Percentiles rank a stretch among this genome's conserved stretches.
These are phyloP conservation scores for Globisporangium iwayamae DNA, from an alignment of 352 stramenopile genomes.

Conservation along the genomic window DNA sequence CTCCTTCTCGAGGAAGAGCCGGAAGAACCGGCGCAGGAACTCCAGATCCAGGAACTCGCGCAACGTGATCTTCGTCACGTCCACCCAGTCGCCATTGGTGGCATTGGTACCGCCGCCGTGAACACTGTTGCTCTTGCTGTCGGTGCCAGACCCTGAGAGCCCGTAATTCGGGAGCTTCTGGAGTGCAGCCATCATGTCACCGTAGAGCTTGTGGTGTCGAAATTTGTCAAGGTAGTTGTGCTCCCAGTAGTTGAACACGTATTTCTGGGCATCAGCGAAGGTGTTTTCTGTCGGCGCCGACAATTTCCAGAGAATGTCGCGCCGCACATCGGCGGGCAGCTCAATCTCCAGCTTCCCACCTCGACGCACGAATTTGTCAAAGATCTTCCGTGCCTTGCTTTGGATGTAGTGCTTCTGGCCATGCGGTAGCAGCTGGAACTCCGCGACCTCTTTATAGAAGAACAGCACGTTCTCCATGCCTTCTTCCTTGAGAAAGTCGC, in stretches of 20 bases:
- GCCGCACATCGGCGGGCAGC: slow-evolving; percentile 52
- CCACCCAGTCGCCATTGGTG: slow-evolving; percentile 27
- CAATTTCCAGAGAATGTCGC: slow-evolving; percentile 64
- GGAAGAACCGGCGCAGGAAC: slow-evolving; percentile 53
- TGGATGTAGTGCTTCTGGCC: slow-evolving; percentile 73
- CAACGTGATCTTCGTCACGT: slow-evolving; percentile 46
- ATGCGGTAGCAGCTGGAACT: slow-evolving; percentile 67
- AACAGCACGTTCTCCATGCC: slow-evolving; percentile 49
- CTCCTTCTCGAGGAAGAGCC: slow-evolving; percentile 68
- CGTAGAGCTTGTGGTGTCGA: slow-evolving; percentile 27
- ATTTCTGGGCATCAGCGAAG: slow-evolving; percentile 54
- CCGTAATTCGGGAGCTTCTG: slow-evolving; percentile 19
- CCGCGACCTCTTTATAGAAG: slow-evolving; percentile 72
- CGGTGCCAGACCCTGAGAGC: background rate
- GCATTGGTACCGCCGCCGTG: slow-evolving; percentile 7
- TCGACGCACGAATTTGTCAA: slow-evolving; percentile 65
- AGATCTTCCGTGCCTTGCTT: slow-evolving; percentile 63
- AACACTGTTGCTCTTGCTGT: slow-evolving; percentile 13
- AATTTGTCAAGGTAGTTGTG: slow-evolving; percentile 44
- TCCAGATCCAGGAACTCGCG: slow-evolving; percentile 63
- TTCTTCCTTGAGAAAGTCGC: slow-evolving; percentile 51
- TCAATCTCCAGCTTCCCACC: slow-evolving; percentile 61
- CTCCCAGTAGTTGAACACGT: slow-evolving; percentile 57
- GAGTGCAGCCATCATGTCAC: slow-evolving; percentile 36
- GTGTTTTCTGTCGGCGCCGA: slow-evolving; percentile 50